Evolutionary conservation across 345 rosid species (phyloP).

Genomic region (Kernera saxatilis): DNA sequence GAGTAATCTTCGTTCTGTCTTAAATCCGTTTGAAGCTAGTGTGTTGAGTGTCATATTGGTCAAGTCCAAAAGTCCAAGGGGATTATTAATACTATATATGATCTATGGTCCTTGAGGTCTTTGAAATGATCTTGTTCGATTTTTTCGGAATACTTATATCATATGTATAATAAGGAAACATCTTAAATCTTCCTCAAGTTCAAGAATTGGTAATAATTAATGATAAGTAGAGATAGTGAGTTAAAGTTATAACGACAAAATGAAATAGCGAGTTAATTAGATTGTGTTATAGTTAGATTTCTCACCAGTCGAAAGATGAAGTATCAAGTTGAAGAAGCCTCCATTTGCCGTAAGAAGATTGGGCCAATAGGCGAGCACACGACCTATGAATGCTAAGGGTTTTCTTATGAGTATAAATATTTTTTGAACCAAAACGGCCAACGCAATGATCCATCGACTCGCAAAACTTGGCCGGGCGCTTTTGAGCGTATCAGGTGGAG

Average conservation of each 20-base stretch:
- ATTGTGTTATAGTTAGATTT: neutral
- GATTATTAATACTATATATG: neutral
- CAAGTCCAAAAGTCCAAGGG: neutral
- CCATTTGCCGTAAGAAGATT: constrained; percentile 22
- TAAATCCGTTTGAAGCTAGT: neutral
- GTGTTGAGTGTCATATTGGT: neutral
- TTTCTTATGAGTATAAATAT: neutral
- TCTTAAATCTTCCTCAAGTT: neutral
- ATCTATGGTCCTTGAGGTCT: neutral
- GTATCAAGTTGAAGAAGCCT: constrained; percentile 21
- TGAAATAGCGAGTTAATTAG: neutral
- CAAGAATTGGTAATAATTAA: neutral
- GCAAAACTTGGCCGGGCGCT: constrained; percentile 7
- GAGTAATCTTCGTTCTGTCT: neutral
- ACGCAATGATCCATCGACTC: constrained; percentile 20
- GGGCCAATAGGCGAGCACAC: constrained; percentile 10
- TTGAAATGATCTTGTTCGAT: neutral
- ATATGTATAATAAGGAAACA: neutral
- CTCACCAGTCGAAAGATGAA: constrained; percentile 18
- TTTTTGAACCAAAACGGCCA: constrained; percentile 17
- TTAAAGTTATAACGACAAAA: too few relatives aligned
- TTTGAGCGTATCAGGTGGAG: constrained; percentile 21
- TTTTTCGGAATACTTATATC: neutral
- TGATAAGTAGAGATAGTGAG: neutral
- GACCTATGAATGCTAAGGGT: constrained; percentile 17